Conservation (phyloP, 192 early-diverging fungal genomes). For the Coemansia sp. region DNA sequence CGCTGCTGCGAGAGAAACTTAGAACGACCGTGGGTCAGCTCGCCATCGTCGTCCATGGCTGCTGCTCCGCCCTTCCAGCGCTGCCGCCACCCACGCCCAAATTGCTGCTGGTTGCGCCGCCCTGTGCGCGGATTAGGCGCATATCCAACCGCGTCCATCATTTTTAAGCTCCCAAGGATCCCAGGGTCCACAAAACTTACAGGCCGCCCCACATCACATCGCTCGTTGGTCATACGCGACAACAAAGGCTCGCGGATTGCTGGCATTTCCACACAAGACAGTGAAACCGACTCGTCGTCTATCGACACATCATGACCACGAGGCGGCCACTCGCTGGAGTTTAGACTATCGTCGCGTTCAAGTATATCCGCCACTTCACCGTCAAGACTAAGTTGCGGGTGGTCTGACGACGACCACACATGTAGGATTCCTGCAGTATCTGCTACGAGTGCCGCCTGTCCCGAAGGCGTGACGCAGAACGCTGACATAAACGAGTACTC, state of each 20-base stretch:
- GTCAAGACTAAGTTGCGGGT: constrained; percentile 61
- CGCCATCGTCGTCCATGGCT: constrained; percentile 24
- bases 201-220: constrained; percentile 74
- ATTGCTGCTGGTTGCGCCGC: constrained; percentile 72
- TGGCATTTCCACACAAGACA: constrained; percentile 78
- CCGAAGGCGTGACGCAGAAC: constrained; percentile 77
- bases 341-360: neutral
- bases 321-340: neutral
- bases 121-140: constrained; percentile 79
- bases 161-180: constrained; percentile 76
- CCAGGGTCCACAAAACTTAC: constrained; percentile 72
- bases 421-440: constrained; percentile 75
- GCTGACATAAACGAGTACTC: constrained; percentile 65
- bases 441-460: constrained; percentile 73
- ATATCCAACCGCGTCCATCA: constrained; percentile 91
- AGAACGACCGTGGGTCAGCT: constrained; percentile 46
- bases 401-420: constrained; percentile 70
- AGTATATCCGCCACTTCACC: constrained; percentile 8
- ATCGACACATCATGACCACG: constrained; percentile 9
- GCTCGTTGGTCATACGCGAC: constrained; percentile 70
- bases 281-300: constrained; percentile 56
- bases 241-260: constrained; percentile 75
- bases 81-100: constrained; percentile 27
- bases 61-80: constrained; percentile 27
- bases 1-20: constrained; percentile 49